Evolutionary conservation across 257 asterid species (phyloP).

Genomic region (Buddleja alternifolia): DNA sequence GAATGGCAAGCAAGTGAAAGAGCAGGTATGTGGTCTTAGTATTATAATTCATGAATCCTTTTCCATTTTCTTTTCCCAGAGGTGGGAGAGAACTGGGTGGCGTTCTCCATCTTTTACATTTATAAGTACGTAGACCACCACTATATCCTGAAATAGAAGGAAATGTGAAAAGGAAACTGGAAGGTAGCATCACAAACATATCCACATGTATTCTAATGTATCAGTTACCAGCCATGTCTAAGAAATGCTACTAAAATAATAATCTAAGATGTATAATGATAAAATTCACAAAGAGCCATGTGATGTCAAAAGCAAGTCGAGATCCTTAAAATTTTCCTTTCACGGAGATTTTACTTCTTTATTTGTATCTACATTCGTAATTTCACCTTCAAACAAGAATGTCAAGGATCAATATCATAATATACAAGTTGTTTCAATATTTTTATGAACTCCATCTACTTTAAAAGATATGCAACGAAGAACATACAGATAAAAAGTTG

Average conservation of each 20-base stretch:
- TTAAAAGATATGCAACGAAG: constrained; percentile 11
- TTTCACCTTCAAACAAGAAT: constrained; percentile 16
- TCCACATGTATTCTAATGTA: constrained; percentile 22
- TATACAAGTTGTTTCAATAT: neutral
- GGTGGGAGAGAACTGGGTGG: neutral
- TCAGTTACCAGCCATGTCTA: constrained; percentile 13
- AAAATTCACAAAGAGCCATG: neutral
- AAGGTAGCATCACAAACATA: constrained; percentile 21
- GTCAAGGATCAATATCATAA: constrained; percentile 6
- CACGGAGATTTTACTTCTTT: constrained; percentile 7
- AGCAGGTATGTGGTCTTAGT: constrained; percentile 10
- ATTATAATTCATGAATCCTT: neutral
- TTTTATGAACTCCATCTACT: constrained; percentile 4
- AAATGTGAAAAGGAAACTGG: neutral
- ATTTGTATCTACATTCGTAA: constrained; percentile 1
- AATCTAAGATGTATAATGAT: neutral
- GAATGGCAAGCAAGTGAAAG: constrained; percentile 3
- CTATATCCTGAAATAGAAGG: constrained; percentile 17
- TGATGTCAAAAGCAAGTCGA: neutral
- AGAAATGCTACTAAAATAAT: constrained; percentile 21
- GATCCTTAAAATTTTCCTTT: constrained; percentile 6
- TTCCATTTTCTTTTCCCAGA: neutral
- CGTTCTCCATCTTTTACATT: constrained; percentile 18
- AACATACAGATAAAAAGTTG: constrained; percentile 14
- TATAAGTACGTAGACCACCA: constrained; percentile 22